These are phyloP conservation scores for Tephrocybe sp. DNA, from an alignment of 768 basidiomycete genomes.

Conservation along the genomic window DNA sequence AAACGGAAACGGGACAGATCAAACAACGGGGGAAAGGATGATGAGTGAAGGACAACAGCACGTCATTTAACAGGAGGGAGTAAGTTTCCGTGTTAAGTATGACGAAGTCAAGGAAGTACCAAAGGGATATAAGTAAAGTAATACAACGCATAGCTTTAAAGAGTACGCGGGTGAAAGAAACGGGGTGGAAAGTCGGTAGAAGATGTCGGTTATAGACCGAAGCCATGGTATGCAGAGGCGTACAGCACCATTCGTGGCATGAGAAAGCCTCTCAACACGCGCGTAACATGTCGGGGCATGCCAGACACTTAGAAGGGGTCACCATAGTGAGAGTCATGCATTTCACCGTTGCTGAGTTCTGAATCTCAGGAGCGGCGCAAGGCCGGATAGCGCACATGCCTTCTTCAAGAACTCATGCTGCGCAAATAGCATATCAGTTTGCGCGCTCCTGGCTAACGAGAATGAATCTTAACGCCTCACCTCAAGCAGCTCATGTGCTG, in stretches of 20 bases:
- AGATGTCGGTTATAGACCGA: neutral
- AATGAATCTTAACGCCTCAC: constrained; percentile 42
- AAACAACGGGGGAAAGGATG: neutral
- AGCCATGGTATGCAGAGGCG: too few relatives aligned
- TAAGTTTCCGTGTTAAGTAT: constrained; percentile 4
- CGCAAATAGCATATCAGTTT: constrained; percentile 6
- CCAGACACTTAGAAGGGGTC: neutral
- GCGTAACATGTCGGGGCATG: neutral
- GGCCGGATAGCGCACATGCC: constrained; percentile 76
- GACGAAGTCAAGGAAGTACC: neutral
- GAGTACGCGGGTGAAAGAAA: neutral
- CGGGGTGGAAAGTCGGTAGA: neutral
- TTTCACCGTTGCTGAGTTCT: constrained; percentile 57
- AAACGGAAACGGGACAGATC: neutral
- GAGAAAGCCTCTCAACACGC: too few relatives aligned
- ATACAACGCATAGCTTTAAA: neutral
- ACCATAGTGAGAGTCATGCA: neutral
- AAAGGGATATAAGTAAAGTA: neutral
- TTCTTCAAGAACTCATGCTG: constrained; percentile 95
- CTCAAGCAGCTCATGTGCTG: constrained; percentile 80
- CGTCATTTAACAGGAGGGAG: neutral
- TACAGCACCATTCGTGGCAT: too few relatives aligned
- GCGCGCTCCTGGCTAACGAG: constrained; percentile 7
- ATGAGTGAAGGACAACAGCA: neutral
- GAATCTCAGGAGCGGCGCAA: constrained; percentile 85